Percentiles rank a stretch among this genome's conserved stretches.
Conservation (phyloP, 768 basidiomycete species). For the Heimioporus sp. region DNA sequence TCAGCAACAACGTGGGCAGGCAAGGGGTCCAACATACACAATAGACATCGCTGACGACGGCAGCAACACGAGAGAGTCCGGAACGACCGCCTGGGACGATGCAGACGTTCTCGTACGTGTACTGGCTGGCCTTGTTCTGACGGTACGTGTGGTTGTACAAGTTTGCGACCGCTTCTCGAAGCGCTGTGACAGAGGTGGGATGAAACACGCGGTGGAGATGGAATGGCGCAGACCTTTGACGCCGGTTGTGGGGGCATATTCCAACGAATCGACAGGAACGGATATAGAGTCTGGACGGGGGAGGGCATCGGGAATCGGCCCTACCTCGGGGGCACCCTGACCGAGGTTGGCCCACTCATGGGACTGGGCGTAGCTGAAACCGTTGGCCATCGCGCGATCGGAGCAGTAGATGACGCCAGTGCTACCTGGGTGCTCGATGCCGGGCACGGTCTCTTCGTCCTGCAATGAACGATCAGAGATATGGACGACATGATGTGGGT, state of each 20-base stretch:
- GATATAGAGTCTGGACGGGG: slow-evolving; percentile 63
- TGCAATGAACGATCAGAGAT: slow-evolving; percentile 24
- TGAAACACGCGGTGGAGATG: background rate
- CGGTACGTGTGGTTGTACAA: slow-evolving; percentile 89
- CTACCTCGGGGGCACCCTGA: slow-evolving; percentile 91
- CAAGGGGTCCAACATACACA: slow-evolving; percentile 43
- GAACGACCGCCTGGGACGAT: slow-evolving; percentile 94
- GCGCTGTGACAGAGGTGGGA: slow-evolving; percentile 40
- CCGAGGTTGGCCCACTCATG: slow-evolving; percentile 89
- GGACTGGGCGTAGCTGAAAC: slow-evolving; percentile 75
- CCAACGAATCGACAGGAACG: slow-evolving; percentile 68
- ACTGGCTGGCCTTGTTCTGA: slow-evolving; percentile 75
- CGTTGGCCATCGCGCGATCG: slow-evolving; percentile 93
- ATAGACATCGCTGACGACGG: slow-evolving; percentile 89
- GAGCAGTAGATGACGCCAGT: slow-evolving; percentile 82
- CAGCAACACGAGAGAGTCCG: slow-evolving; percentile 86
- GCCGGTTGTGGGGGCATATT: slow-evolving; percentile 93
- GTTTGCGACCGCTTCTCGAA: slow-evolving; percentile 87
- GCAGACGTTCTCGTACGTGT: slow-evolving; percentile 90
- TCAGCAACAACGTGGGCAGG: background rate
- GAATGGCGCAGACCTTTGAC: slow-evolving; percentile 58
- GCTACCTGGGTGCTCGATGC: slow-evolving; percentile 73
- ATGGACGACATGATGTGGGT: background rate
- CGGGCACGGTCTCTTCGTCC: slow-evolving; percentile 90
- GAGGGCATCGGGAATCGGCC: slow-evolving; percentile 74